These are phyloP conservation scores for Caloboletus firmus DNA, from an alignment of 1,284 basidiomycete genomes.

Conservation along the genomic window DNA sequence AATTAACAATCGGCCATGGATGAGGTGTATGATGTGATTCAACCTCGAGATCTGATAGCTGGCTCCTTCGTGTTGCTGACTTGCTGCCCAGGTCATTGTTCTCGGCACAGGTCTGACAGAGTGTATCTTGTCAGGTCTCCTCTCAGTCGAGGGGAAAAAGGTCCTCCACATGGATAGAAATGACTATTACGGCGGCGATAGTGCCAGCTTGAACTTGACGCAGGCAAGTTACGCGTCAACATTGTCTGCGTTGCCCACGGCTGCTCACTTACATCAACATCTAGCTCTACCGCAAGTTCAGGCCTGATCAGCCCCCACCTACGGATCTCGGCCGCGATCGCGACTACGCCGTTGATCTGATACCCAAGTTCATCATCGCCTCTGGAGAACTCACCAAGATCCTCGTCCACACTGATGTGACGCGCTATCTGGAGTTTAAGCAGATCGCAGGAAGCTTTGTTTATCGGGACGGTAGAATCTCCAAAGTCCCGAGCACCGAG, in stretches of 20 bases:
- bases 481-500: slow-evolving; percentile 97
- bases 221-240: slow-evolving; percentile 60
- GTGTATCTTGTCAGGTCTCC: slow-evolving; percentile 94
- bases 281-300: slow-evolving; percentile 97
- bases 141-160: slow-evolving; percentile 99
- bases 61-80: slow-evolving; percentile 16
- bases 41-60: slow-evolving; percentile 19
- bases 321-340: slow-evolving; percentile 87
- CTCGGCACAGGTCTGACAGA: slow-evolving; percentile 97
- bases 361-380: slow-evolving; percentile 97
- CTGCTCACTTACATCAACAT: slow-evolving; percentile 22
- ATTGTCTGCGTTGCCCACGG: slow-evolving; percentile 9
- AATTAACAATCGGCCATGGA: slow-evolving; percentile 57
- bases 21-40: slow-evolving; percentile 83
- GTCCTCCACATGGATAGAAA: slow-evolving; percentile 99
- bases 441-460: slow-evolving; percentile 99
- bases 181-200: slow-evolving; percentile 98
- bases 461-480: slow-evolving; percentile 95
- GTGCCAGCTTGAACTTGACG: slow-evolving; percentile 95
- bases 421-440: slow-evolving; percentile 99
- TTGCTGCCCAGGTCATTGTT: slow-evolving; percentile 73
- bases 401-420: slow-evolving; percentile 98
- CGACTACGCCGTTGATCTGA: slow-evolving; percentile 94
- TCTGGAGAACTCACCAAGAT: slow-evolving; percentile 98
- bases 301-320: slow-evolving; percentile 69